phyloP scores from a whole-genome alignment of 2,329 filamentous ascomycete species.

The Cladosporium sp. region DNA sequence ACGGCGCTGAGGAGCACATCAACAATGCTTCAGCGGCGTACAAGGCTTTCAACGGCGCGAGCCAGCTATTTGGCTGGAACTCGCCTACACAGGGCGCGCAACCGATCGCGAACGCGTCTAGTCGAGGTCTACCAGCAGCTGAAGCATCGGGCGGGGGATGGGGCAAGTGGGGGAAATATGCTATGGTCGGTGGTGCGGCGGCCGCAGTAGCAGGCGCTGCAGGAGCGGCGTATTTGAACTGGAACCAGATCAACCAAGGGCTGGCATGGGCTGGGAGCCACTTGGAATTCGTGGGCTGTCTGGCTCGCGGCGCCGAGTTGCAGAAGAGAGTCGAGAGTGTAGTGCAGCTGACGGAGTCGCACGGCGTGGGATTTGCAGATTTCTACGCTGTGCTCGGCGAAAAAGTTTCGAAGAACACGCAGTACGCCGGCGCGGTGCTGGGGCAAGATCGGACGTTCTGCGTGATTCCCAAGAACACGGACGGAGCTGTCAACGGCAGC shows the following conservation, averaged over 20 bases:
- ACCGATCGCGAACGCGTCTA: conserved; percentile 21
- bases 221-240: conserved; percentile 78
- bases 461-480: conserved; percentile 60
- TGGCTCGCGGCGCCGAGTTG: conserved; percentile 77
- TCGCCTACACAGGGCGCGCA: conserved; percentile 15
- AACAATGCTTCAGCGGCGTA: conserved; percentile 66
- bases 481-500: conserved; percentile 19
- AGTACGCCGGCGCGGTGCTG: conserved; percentile 51
- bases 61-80: conserved; percentile 50
- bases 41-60: conserved; percentile 58
- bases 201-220: conserved; percentile 77
- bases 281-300: conserved; percentile 85
- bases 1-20: conserved; percentile 81
- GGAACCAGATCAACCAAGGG: conserved; percentile 70
- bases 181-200: conserved; percentile 74
- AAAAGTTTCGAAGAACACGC: conserved; percentile 46
- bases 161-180: conserved; percentile 78
- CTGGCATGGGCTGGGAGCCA: conserved; percentile 82
- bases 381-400: conserved; percentile 79
- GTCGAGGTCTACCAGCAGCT: conserved; percentile 27
- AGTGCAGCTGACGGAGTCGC: conserved; percentile 56
- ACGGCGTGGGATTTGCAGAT: conserved; percentile 73
- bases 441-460: conserved; percentile 80
- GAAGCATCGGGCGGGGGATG: conserved; percentile 44
- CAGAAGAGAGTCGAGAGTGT: conserved; percentile 65